Evolutionary conservation across 345 rosid species (phyloP), one percentile per base, ranked within the genome.

Genomic region (Psidium friedrichsthalianum): DNA sequence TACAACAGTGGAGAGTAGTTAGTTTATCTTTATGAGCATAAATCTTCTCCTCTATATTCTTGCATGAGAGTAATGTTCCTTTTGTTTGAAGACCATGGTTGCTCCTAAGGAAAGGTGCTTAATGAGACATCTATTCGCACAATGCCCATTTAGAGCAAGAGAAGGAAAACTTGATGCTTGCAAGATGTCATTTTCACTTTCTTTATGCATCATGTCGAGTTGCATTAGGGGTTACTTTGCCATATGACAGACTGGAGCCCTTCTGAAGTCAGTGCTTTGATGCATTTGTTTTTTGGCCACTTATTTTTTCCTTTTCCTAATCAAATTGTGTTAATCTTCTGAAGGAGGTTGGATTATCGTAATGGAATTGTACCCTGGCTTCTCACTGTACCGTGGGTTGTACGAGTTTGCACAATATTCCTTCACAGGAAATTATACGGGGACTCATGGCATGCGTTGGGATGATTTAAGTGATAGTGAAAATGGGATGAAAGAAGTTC

Each of bases 321-420:
- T 59, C 36, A 21, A 51, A 52, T 52, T 29, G 42, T 20, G 58
- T 51, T 40, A 13, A 47, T 56, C 74, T 54, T 85, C 76, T 91
- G 82, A 88, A 97, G 99, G 94, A 86, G 87, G 86, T 51, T 93
- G 95, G 98, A 90, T 95, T 85, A 84, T 88, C 52, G 84, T 89
- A 25, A 56, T 97, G 93, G 97, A 97, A 93, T 57, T 97, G 51
- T 97, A 89, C 89, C 99, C 99, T 36, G 98, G 98, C 57, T 97
- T 95, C 82, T 86, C 98, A 85, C 87, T 97, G 51, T 95, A 84
- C 80, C 98, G 98, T 81, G 98, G 99, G 42, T 83, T 97, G 83
- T 97, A 95, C 10, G 98, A 97, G 88, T 92, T 97, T 32, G 92
- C 93, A 2, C 90, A 90, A 64, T 93, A 91, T 86, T 84, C 98